These are phyloP conservation scores for Xerocomus minutiporus DNA, from an alignment of 1,284 basidiomycete species.

Conservation along the genomic window DNA sequence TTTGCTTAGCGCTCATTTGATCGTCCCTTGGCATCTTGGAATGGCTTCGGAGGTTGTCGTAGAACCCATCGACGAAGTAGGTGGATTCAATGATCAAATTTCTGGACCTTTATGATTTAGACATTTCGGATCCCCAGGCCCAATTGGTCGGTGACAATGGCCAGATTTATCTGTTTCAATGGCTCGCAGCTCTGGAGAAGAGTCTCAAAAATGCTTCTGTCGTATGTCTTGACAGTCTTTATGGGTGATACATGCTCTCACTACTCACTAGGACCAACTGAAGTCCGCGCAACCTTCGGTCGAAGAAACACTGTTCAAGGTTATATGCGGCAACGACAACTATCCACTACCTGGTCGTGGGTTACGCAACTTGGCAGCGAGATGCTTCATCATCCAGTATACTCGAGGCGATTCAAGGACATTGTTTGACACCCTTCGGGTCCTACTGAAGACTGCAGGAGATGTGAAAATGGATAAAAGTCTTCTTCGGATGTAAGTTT, in stretches of 20 bases:
- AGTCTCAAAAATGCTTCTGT: constrained; percentile 45
- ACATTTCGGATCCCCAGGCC: constrained; percentile 40
- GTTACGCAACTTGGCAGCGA: constrained; percentile 72
- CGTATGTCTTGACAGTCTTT: constrained; percentile 37
- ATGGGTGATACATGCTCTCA: constrained; percentile 3
- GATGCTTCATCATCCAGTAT: constrained; percentile 79
- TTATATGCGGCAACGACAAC: constrained; percentile 54
- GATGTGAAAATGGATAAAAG: constrained; percentile 72
- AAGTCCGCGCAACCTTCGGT: constrained; percentile 60
- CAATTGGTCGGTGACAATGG: constrained; percentile 70
- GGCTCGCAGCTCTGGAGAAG: constrained; percentile 68
- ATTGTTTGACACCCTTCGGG: constrained; percentile 85
- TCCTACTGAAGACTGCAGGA: constrained; percentile 67
- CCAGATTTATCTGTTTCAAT: constrained; percentile 78
- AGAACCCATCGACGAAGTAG: constrained; percentile 32
- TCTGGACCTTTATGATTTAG: constrained; percentile 9
- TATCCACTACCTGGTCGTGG: constrained; percentile 83
- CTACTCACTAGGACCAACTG: constrained; percentile 50
- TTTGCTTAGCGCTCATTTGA: background rate
- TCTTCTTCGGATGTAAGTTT: constrained; percentile 60
- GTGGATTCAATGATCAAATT: constrained; percentile 8
- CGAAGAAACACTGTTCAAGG: constrained; percentile 60
- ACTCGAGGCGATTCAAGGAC: constrained; percentile 76
- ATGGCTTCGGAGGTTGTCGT: constrained; percentile 27
- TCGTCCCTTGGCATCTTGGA: constrained; percentile 2